Base-by-base conservation (phyloP, 2,329 filamentous ascomycete genomes). In the Capronia epimyces region DNA sequence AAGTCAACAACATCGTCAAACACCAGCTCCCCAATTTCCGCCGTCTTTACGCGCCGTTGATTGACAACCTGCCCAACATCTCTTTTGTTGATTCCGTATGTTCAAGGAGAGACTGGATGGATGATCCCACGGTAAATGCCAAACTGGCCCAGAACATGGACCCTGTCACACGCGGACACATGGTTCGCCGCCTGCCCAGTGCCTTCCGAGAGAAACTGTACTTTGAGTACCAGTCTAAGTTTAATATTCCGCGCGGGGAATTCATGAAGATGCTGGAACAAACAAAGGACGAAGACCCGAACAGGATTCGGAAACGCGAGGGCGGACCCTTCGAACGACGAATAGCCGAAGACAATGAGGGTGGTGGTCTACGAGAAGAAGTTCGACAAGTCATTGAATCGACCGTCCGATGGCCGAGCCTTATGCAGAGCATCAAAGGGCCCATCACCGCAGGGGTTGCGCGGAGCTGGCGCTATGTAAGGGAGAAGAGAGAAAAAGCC, bases 21-120 rank as follows among this genome's bases (percentile, higher is more conserved):
- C 84, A 94, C 64, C 95, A 98, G 68, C 81, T 96, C 65, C 75
- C 86, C 31, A 90, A 95, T 66, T 98, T 98, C 75, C 83, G 93
- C 27, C 82, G 88, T 3, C 79, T 98, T 0, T 98, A 98, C 67
- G 84, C 86, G 9, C 91, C 91, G 1, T 78, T 98, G 12, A 84
- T 98, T 56, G 84, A 88, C 56, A 91, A 87, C 13, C 79, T 98
- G 1, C 93, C 93, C 16, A 98, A 98, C 59, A 82, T 95, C 40
- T 74, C 76, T 27, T 97, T 93, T 68, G 77, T 78, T 48, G 86
- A 89, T 61, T 67, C 78, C 3, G 77, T 78, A 31, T 80, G 79
- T 60, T 77, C 67, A 37, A 68, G 78, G 29, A 67, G 71, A 9
- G 75, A 80, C 57, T 88, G 86, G 83, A 75, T 82, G 47, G 77